A percentile compares a stretch with the other conserved stretches of the same genome.
Conservation (phyloP, 768 basidiomycete species). For the Tylopilus vinaceipallidus region DNA sequence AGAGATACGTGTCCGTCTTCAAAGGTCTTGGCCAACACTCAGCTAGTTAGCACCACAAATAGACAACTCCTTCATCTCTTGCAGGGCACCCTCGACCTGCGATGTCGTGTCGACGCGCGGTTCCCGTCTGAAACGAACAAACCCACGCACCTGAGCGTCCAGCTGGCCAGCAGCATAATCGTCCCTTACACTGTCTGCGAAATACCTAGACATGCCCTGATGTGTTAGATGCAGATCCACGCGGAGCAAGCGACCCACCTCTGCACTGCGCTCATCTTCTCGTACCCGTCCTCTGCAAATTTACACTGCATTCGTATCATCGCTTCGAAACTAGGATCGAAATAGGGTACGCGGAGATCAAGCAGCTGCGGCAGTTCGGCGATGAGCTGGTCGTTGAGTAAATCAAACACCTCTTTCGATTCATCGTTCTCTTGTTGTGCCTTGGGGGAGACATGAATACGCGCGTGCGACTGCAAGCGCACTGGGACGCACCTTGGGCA, state of each 20-base stretch:
- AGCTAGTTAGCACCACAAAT: constrained; percentile 72
- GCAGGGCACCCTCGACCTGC: constrained; percentile 92
- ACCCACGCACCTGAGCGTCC: constrained; percentile 73
- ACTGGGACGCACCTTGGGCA: constrained; percentile 90
- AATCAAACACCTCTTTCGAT: constrained; percentile 88
- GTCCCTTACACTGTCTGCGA: constrained; percentile 85
- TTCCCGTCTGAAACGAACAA: not conserved
- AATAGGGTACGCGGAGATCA: constrained; percentile 95
- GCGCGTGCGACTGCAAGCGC: too few species aligned
- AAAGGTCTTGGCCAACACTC: not conserved
- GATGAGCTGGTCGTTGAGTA: constrained; percentile 91
- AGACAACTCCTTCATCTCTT: constrained; percentile 94
- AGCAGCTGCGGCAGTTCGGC: constrained; percentile 88
- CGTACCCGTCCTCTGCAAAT: constrained; percentile 97
- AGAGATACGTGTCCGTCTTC: constrained; percentile 8
- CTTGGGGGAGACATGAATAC: too few species aligned
- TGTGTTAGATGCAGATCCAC: too few species aligned
- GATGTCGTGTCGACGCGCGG: constrained; percentile 1
- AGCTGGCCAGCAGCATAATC: constrained; percentile 97
- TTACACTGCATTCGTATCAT: constrained; percentile 98
- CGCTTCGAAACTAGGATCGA: constrained; percentile 97
- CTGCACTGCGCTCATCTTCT: constrained; percentile 93
- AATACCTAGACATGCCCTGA: constrained; percentile 57
- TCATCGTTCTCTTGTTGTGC: constrained; percentile 97
- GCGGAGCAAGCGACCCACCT: constrained; percentile 57